Percentiles rank a stretch among this genome's conserved stretches.
Conservation (phyloP, 108 stramenopile genomes). For the Cyclotella choctawhatcheeana region DNA sequence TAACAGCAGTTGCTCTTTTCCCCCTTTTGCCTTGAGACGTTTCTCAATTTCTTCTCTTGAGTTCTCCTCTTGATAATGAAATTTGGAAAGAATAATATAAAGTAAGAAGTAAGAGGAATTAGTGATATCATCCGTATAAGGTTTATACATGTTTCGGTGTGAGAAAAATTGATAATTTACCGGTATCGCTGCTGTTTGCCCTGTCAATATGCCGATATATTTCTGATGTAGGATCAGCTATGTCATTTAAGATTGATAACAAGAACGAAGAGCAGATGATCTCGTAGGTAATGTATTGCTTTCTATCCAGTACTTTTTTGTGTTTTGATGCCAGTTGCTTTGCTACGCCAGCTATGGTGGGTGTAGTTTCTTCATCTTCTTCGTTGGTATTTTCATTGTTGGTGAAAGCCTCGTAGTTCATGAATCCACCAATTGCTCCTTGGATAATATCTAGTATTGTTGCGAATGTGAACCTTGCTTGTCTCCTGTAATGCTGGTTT, state of each 20-base stretch:
- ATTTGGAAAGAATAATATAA: neutral
- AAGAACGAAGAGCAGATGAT: neutral
- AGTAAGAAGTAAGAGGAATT: neutral
- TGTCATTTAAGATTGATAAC: too few species aligned
- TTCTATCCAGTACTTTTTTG: neutral
- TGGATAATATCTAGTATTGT: too few species aligned
- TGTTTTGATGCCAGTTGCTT: neutral
- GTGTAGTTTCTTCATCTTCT: neutral
- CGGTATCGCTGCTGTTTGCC: too few species aligned
- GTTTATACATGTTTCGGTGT: too few species aligned
- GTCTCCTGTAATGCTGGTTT: too few species aligned
- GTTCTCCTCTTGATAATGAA: neutral
- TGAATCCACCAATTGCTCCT: neutral
- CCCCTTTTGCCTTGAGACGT: slow-evolving; percentile 3
- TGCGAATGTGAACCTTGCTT: too few species aligned
- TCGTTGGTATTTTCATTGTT: neutral
- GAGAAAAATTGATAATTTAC: too few species aligned
- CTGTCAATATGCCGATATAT: too few species aligned
- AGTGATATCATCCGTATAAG: neutral
- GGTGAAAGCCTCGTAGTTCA: neutral
- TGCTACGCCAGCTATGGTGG: neutral
- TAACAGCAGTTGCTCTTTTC: slow-evolving; percentile 5
- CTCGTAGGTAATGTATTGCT: neutral
- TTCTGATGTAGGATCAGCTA: too few species aligned
- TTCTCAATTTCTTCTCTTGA: neutral